These are phyloP conservation scores for Choiromyces venosus DNA, from an alignment of 495 filamentous ascomycete genomes.

Conservation along the genomic window DNA sequence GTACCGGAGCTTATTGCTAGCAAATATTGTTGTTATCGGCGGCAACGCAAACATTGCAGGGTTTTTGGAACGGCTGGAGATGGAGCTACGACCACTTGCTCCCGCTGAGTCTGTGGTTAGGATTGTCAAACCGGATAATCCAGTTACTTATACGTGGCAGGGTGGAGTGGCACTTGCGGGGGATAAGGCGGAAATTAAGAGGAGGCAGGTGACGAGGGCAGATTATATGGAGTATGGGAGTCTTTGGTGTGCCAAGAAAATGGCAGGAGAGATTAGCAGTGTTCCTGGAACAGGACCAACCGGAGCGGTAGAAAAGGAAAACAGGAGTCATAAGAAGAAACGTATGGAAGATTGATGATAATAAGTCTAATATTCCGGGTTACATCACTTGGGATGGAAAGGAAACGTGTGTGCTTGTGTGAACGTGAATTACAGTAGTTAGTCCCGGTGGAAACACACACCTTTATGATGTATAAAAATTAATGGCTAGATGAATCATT, in stretches of 20 bases:
- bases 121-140: constrained; percentile 64
- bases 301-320: constrained; percentile 27
- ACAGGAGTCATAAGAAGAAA: constrained; percentile 38
- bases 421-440: background rate
- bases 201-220: constrained; percentile 67
- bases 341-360: constrained; percentile 28
- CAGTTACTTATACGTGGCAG: constrained; percentile 74
- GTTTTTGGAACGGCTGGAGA: constrained; percentile 76
- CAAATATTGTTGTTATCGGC: constrained; percentile 84
- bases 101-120: constrained; percentile 72
- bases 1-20: constrained; percentile 69
- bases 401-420: background rate
- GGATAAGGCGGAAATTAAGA: constrained; percentile 57
- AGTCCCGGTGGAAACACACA: background rate
- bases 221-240: constrained; percentile 88
- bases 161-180: constrained; percentile 72
- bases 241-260: constrained; percentile 69
- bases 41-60: constrained; percentile 75
- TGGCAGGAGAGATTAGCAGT: constrained; percentile 48
- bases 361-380: background rate
- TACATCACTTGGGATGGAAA: background rate
- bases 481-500: background rate
- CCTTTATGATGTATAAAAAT: background rate
- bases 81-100: constrained; percentile 66
- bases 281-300: constrained; percentile 12